Conservation (phyloP, 2,329 filamentous ascomycete genomes). For the Colletotrichum filicis region DNA sequence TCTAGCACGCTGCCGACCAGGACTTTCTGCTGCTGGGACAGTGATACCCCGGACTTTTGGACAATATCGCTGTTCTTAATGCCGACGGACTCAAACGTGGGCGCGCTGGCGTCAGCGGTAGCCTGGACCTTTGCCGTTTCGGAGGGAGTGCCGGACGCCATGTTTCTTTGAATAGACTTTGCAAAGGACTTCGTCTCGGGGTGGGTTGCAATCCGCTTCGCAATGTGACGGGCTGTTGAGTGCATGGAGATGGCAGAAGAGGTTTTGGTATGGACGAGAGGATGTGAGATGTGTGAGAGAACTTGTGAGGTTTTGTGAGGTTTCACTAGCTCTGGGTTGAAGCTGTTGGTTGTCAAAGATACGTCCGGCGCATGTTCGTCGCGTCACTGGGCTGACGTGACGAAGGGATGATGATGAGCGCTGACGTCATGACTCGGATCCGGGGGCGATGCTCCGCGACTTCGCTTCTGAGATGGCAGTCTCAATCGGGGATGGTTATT, state of each 20-base stretch:
- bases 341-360: not conserved
- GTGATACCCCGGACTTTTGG: conserved; percentile 59
- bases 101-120: conserved; percentile 15
- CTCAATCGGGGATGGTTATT: not conserved
- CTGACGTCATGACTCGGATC: conserved; percentile 34
- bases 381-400: conserved; percentile 24
- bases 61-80: conserved; percentile 67
- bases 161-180: conserved; percentile 35
- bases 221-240: conserved; percentile 23
- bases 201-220: conserved; percentile 24
- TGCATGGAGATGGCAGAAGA: conserved; percentile 6
- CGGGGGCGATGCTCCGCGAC: not conserved
- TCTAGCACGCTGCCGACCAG: conserved; percentile 69
- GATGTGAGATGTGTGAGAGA: too few species aligned
- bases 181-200: conserved; percentile 33
- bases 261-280: not conserved
- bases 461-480: not conserved
- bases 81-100: conserved; percentile 43
- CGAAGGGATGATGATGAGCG: conserved; percentile 18
- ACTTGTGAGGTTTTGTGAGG: not conserved
- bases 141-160: conserved; percentile 43
- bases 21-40: conserved; percentile 61
- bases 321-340: not conserved
- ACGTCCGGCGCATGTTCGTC: conserved; percentile 16
- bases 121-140: conserved; percentile 41